Conservation (phyloP, 257 asterid genomes). For the Perilla frutescens region DNA sequence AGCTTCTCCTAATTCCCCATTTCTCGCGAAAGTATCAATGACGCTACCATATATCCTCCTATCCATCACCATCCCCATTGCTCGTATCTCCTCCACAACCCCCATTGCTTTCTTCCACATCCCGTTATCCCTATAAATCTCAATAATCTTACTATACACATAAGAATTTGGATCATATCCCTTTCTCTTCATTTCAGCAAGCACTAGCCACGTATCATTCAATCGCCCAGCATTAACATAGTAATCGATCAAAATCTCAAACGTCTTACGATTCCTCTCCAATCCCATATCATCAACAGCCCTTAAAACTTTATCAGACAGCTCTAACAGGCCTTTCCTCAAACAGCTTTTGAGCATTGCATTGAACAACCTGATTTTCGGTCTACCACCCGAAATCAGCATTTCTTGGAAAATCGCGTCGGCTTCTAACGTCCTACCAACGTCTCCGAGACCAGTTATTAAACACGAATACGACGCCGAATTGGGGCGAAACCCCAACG, state of each 20-base stretch:
- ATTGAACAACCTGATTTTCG: constrained; percentile 58
- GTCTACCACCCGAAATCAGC: constrained; percentile 60
- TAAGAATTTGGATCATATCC: constrained; percentile 66
- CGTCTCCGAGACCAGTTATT: constrained; percentile 65
- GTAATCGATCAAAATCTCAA: constrained; percentile 74
- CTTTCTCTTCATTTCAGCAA: constrained; percentile 72
- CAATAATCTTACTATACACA: constrained; percentile 80
- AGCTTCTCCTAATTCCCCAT: constrained; percentile 83
- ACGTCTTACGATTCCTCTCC: constrained; percentile 64
- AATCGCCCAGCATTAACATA: constrained; percentile 68
- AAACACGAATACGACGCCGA: constrained; percentile 52
- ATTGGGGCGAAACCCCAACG: constrained; percentile 65
- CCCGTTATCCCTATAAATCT: constrained; percentile 85
- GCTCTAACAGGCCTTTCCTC: constrained; percentile 71
- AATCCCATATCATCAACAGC: constrained; percentile 53
- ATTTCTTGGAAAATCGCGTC: constrained; percentile 84
- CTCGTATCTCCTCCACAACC: constrained; percentile 66
- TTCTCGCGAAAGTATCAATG: constrained; percentile 80
- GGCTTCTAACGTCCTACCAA: constrained; percentile 85
- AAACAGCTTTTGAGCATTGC: constrained; percentile 66
- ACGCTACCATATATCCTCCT: constrained; percentile 72
- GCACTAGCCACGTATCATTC: constrained; percentile 76
- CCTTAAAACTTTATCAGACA: constrained; percentile 55
- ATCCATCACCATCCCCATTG: constrained; percentile 67
- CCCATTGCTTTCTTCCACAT: constrained; percentile 94